phyloP scores from a whole-genome alignment of 768 basidiomycete species.

The Amanita rimosa region DNA sequence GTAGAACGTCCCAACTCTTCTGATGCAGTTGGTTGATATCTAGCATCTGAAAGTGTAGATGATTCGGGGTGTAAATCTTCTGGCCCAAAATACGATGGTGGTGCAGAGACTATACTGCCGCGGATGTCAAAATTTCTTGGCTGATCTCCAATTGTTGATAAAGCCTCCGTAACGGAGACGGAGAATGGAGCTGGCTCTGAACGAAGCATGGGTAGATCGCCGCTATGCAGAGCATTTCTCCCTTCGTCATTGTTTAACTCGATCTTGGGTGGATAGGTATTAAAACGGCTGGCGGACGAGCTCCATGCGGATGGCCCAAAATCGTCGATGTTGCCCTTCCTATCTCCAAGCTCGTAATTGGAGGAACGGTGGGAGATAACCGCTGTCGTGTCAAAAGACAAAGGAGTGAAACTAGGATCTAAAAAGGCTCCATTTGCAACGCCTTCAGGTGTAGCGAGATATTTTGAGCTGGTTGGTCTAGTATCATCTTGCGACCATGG shows the following conservation, averaged over 20 bases:
- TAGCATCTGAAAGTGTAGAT: neutral
- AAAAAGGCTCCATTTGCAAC: slow-evolving; percentile 16
- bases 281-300: slow-evolving; percentile 39
- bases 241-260: slow-evolving; percentile 10
- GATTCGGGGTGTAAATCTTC: slow-evolving; percentile 9
- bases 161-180: slow-evolving; percentile 24
- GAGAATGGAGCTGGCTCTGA: slow-evolving; percentile 22
- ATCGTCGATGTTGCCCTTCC: slow-evolving; percentile 24
- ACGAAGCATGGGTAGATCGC: slow-evolving; percentile 18
- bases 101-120: neutral
- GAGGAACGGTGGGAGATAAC: slow-evolving; percentile 10
- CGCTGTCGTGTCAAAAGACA: slow-evolving; percentile 6
- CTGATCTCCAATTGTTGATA: neutral
- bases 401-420: slow-evolving; percentile 11
- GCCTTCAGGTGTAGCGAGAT: slow-evolving; percentile 20
- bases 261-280: slow-evolving; percentile 45
- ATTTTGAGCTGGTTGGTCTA: slow-evolving; percentile 5
- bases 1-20: slow-evolving; percentile 4
- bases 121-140: neutral
- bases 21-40: slow-evolving; percentile 12
- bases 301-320: slow-evolving; percentile 23
- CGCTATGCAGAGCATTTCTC: slow-evolving; percentile 14
- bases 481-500: neutral
- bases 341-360: slow-evolving; percentile 6
- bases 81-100: slow-evolving; percentile 13